Base-by-base conservation (phyloP, 495 filamentous ascomycete genomes). In the Neurospora hispaniola region DNA sequence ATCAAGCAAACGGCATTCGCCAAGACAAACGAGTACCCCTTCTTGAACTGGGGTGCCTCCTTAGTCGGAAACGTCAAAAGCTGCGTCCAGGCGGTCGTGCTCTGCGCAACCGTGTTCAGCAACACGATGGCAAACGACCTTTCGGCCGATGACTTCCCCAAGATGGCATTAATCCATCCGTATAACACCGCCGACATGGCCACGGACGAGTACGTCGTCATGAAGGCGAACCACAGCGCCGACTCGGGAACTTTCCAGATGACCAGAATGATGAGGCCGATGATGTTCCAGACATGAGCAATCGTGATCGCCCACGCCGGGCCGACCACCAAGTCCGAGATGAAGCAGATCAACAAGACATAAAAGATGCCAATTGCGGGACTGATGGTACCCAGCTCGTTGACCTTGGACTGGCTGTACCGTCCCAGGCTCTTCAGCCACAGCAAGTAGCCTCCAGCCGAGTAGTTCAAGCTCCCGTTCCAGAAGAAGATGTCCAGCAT, bases 401-500 rank as follows among this genome's bases (percentile, higher is more conserved):
- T 82, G 35, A 82, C 71, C 20, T 72, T 70, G 11, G 76, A 59
- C 16, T 46, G 43, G 41, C 79, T 74, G 71, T 79, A 82, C 23
- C 79, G 73, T 9, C 73, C 72, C 59, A 82, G 72, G n/a, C 76
- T 78, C 76, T 82, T 82, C 39, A 82, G 72, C 79, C 78, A 82
- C 18, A 82, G 76, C 16, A 80, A 71, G 62, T 82, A 84, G 31
- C 83, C 83, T 7, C 83, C 83, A 5, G 83, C 70, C 39, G 80
- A 77, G 39, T 75, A 80, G 72, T 74, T 82, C 74, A 81, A 78
- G 42, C 77, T 73, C 11, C 75, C 82, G 72, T 86, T 86, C 84
- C 84, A 86, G 79, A 86, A 86, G 71, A 87, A 81, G 66, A 86
- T 81, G 70, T 87, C 82, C 14, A 86, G 75, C 70, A 80, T 43